phyloP scores from a whole-genome alignment of 2,329 filamentous ascomycete genomes.

The Stemphylium vesicarium region DNA sequence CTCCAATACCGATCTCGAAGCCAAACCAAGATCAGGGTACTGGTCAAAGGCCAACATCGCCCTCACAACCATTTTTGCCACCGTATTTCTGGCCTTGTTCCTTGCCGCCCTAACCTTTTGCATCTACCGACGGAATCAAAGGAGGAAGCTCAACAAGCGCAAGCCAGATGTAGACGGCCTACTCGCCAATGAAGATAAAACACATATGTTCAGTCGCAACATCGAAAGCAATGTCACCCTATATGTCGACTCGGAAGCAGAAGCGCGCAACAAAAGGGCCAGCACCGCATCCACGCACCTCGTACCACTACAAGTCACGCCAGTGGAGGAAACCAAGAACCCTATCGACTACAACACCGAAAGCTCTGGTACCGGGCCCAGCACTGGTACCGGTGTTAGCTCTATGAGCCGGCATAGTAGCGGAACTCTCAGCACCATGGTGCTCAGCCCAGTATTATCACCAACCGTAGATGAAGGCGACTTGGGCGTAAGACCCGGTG shows the following conservation, averaged over 20 bases:
- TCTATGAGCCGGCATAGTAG: conserved; percentile 21
- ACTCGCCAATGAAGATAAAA: conserved; percentile 39
- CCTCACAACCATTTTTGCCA: conserved; percentile 31
- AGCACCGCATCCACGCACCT: conserved; percentile 34
- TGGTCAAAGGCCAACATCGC: conserved; percentile 38
- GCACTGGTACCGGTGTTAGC: conserved; percentile 28
- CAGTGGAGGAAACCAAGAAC: conserved; percentile 23
- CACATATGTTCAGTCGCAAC: conserved; percentile 42
- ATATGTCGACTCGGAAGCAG: conserved; percentile 35
- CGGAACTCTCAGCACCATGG: conserved; percentile 28
- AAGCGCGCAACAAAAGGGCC: conserved; percentile 23
- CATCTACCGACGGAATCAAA: conserved; percentile 29
- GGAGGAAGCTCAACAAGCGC: conserved; percentile 30
- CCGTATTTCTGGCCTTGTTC: conserved; percentile 30
- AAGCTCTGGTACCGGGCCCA: conserved; percentile 33
- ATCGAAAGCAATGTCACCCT: conserved; percentile 38
- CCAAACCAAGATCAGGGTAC: conserved; percentile 22
- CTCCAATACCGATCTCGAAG: conserved; percentile 13
- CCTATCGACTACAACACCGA: conserved; percentile 13
- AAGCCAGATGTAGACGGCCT: conserved; percentile 34
- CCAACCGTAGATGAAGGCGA: conserved; percentile 20
- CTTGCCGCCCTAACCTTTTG: conserved; percentile 28
- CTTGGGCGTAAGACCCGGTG: conserved; percentile 16
- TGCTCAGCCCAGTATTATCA: conserved; percentile 29
- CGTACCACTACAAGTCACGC: conserved; percentile 38